phyloP scores from a whole-genome alignment of 371 early-diverging fungal species.

The Mucor irregularis region DNA sequence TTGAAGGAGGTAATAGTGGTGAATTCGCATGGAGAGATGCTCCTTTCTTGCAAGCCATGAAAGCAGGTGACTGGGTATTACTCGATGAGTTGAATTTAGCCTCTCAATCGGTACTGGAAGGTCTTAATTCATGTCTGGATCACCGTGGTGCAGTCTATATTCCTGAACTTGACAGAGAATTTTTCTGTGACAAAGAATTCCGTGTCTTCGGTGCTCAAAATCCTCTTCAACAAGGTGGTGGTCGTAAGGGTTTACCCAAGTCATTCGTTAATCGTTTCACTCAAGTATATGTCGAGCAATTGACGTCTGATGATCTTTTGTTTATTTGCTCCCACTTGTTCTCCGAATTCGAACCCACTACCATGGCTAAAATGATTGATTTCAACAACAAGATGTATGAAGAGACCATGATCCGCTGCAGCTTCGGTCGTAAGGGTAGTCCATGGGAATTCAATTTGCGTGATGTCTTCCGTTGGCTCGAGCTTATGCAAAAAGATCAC shows the following conservation, averaged over 20 bases:
- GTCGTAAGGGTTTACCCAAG: conserved; percentile 98
- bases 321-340: conserved; percentile 76
- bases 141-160: conserved; percentile 96
- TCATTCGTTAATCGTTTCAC: conserved; percentile 99
- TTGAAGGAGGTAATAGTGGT: conserved; percentile 83
- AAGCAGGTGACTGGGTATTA: conserved; percentile 97
- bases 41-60: conserved; percentile 95
- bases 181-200: conserved; percentile 81
- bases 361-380: conserved; percentile 74
- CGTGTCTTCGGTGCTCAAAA: conserved; percentile 99
- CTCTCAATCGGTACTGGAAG: conserved; percentile 99
- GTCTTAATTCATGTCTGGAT: conserved; percentile 98
- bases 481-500: conserved; percentile 63
- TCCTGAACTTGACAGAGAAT: conserved; percentile 89
- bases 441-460: conserved; percentile 99
- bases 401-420: conserved; percentile 77
- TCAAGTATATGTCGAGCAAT: conserved; percentile 88
- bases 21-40: conserved; percentile 98
- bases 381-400: conserved; percentile 88
- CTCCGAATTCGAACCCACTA: conserved; percentile 53
- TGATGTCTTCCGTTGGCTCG: conserved; percentile 95
- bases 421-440: conserved; percentile 84
- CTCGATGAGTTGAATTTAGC: conserved; percentile 99
- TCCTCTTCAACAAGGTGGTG: conserved; percentile 96
- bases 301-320: conserved; percentile 75